Evolutionary conservation across 2,329 filamentous ascomycete species (phyloP).

Genomic region (Nigrospora osmanthi): DNA sequence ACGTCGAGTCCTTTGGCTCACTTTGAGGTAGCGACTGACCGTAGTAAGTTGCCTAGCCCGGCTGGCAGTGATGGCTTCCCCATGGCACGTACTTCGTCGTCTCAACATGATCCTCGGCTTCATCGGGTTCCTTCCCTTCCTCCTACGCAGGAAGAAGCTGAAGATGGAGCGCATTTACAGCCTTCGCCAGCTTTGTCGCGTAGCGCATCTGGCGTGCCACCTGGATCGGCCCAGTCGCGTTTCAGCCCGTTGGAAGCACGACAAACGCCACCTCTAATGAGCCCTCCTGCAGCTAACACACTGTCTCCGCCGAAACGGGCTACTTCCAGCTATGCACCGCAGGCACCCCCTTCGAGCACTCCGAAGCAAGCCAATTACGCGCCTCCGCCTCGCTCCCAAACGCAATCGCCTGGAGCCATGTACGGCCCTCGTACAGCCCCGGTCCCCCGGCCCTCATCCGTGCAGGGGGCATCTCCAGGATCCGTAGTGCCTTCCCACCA

Average conservation of each 20-base stretch:
- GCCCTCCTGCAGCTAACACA: constrained; percentile 28
- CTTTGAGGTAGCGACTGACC: constrained; percentile 45
- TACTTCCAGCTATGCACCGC: constrained; percentile 42
- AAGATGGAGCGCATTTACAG: constrained; percentile 35
- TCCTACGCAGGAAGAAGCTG: constrained; percentile 54
- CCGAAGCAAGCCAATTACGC: constrained; percentile 31
- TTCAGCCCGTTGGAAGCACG: constrained; percentile 30
- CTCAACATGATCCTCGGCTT: constrained; percentile 44
- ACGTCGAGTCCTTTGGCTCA: constrained; percentile 61
- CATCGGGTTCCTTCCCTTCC: constrained; percentile 51
- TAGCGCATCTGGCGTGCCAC: constrained; percentile 6
- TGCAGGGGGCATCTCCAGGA: constrained; percentile 32
- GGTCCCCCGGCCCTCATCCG: constrained; percentile 46
- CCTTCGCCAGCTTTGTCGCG: constrained; percentile 14
- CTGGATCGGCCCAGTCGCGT: constrained; percentile 20
- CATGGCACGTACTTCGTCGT: constrained; percentile 42
- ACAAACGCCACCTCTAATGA: constrained; percentile 38
- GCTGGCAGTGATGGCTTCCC: constrained; percentile 30
- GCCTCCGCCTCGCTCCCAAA: constrained; percentile 52
- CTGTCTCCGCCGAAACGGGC: constrained; percentile 50
- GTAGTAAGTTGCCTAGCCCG: constrained; percentile 18
- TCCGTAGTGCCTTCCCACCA: constrained; percentile 17
- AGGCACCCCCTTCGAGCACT: constrained; percentile 21
- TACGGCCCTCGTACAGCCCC: constrained; percentile 34
- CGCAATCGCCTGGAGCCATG: constrained; percentile 50